Evolutionary conservation across 352 stramenopile species (phyloP), one percentile per base, ranked within the genome.

Genomic region (Phytophthora melonis): DNA sequence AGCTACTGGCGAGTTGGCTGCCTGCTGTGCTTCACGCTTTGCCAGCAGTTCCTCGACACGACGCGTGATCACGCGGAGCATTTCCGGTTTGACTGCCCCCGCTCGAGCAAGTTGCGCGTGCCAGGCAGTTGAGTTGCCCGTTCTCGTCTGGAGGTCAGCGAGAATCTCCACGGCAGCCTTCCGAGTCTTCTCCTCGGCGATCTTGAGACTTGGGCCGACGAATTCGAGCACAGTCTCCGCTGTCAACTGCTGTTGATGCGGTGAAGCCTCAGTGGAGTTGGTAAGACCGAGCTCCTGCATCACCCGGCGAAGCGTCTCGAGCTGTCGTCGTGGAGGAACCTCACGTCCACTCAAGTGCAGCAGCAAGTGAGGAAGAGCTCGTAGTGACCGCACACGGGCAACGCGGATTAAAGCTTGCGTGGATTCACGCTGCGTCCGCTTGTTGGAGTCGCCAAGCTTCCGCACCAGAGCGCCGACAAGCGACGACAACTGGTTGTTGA

Each of bases 361-460:
- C 45, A 94, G 32, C 23, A 94, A 66, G 50, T 93, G 81, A 9
- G 85, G 77, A 30, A 94, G 58, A 3, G 81, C 75, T 34, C 80
- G 72, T 25, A 95, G 75, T 2, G 90, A 92, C 60, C 87, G 84
- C 36, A 90, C 66, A 14, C 89, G 90, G 13, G 83, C 72, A 23
- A 94, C 78, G 3, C 89, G 87, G 11, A 94, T 16, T 19, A 94
- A 56, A 1, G 83, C 85, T 50, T 93, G 84, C 10, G 75, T 78
- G 1, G 78, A 67, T 72, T 95, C 89, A 57, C 87, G 86, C 65
- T 93, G 86, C 21, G 89, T 95, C 36, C 89, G 84, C 64, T 93
- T 93, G 79, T 95, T 95, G 5, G 86, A 93, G 65, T 95, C 89
- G 27, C 86, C 78, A 4, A 95, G 66, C 60, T 94, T 95, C 25